phyloP scores from a whole-genome alignment of 2,329 filamentous ascomycete genomes.

The Sarocladiaceae sp. region DNA sequence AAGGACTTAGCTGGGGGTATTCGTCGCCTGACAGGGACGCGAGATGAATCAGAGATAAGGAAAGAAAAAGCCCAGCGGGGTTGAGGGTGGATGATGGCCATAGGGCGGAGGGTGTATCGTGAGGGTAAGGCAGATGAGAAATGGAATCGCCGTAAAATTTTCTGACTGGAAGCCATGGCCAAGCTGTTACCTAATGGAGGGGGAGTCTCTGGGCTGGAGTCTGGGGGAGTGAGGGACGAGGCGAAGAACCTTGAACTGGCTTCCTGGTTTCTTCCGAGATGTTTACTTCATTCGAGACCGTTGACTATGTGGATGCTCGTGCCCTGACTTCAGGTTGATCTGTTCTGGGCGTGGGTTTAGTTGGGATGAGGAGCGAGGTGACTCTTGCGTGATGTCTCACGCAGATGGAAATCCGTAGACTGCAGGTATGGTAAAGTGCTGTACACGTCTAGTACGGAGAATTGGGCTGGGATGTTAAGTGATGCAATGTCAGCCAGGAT shows the following conservation, averaged over 20 bases:
- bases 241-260: neutral
- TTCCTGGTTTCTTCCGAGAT: neutral
- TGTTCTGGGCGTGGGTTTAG: neutral
- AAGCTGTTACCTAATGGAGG: slow-evolving; percentile 30
- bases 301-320: neutral
- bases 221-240: neutral
- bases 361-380: too few relatives aligned
- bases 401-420: too few relatives aligned
- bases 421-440: too few relatives aligned
- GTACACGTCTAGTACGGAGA: too few relatives aligned
- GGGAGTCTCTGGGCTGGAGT: neutral
- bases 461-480: neutral
- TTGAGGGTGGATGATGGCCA: slow-evolving; percentile 8
- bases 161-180: slow-evolving; percentile 28
- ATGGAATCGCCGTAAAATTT: slow-evolving; percentile 26
- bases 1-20: slow-evolving; percentile 7
- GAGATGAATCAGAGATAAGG: slow-evolving; percentile 10
- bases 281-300: neutral
- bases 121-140: slow-evolving; percentile 18
- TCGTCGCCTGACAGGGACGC: too few relatives aligned
- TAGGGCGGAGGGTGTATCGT: slow-evolving; percentile 10
- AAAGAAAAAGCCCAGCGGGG: slow-evolving; percentile 7
- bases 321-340: neutral
- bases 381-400: too few relatives aligned
- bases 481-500: slow-evolving; percentile 8